phyloP scores from a whole-genome alignment of 2,329 filamentous ascomycete genomes.

The Aspergillus aculeatinus region DNA sequence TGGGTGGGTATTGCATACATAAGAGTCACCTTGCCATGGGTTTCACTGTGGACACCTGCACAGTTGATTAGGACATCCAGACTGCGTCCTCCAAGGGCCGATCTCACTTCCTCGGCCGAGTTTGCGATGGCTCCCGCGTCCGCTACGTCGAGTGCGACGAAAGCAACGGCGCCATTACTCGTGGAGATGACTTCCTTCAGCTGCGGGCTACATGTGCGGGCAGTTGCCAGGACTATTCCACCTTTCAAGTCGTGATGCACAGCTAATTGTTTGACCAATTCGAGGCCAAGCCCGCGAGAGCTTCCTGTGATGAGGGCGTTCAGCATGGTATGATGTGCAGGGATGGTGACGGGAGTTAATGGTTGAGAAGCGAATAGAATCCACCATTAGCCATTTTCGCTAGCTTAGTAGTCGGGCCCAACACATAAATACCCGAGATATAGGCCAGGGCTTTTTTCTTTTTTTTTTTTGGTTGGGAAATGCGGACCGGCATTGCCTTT shows the following conservation, averaged over 20 bases:
- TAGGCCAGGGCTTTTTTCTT: too few species aligned
- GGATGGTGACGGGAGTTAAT: too few species aligned
- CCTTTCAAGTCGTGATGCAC: neutral
- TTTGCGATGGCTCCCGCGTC: conserved; percentile 29
- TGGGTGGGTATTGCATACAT: neutral
- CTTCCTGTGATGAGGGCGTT: conserved; percentile 26
- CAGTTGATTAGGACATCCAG: conserved; percentile 47
- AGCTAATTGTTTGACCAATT: conserved; percentile 21
- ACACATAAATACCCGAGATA: too few species aligned
- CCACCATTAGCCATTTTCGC: too few species aligned
- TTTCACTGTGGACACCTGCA: conserved; percentile 27
- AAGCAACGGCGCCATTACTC: conserved; percentile 29
- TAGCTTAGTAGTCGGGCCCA: too few species aligned
- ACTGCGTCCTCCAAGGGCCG: conserved; percentile 29
- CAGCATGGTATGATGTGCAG: conserved; percentile 1
- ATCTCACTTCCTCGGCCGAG: conserved; percentile 30
- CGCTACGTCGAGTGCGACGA: conserved; percentile 38
- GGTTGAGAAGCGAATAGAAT: too few species aligned
- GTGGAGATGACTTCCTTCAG: conserved; percentile 32
- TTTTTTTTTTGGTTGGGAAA: too few species aligned
- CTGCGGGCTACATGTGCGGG: conserved; percentile 9
- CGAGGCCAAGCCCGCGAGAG: conserved; percentile 30
- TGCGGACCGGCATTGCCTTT: too few species aligned
- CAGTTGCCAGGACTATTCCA: conserved; percentile 10
- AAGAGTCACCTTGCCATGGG: neutral